Base-by-base conservation (phyloP, 495 filamentous ascomycete genomes). In the Friedmanniomyces endolithicus region DNA sequence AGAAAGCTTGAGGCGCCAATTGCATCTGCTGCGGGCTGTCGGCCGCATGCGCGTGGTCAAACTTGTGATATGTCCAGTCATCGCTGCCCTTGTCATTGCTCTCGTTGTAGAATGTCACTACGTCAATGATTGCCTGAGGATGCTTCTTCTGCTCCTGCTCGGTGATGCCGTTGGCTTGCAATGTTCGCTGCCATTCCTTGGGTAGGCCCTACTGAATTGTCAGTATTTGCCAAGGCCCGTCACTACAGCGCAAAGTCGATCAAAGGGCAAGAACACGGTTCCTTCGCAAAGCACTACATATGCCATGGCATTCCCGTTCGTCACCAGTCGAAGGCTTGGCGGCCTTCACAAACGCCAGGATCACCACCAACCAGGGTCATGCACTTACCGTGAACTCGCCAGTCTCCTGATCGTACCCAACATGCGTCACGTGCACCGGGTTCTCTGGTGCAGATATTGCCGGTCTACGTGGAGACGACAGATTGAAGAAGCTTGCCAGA, bases 401-500 rank as follows among this genome's bases (percentile, higher is more conserved):
- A 2, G 92, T 98, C 61, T 88, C 79, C 71, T 94, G 94, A 68
- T 98, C 90, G 67, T 95, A 95, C 48, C 94, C 90, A 52, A 98
- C 92, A 66, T 98, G 92, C 41, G 94, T 98, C 51, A 98, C 85
- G 67, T 98, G 92, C 25, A 97, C 88, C 11, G 94, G 94, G 65
- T 98, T 96, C 68, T 95, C 89, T 40, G 92, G 92, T 9, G 87
- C 84, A 6, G 92, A 97, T 57, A 98, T 97, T 64, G 94, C 84
- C 33, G 92, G 85, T 57, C 85, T 85, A 60, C 88, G 85, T 39
- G 86, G 92, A 24, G 87, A 90, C 34, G 92, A 88, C 45, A 97
- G 78, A 64, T 83, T 95, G 78, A 98, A 83, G 65, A 97, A 94
- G 62, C 84, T 89, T 1, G 90, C 95, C 65, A 98, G 94, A 52